Conservation (phyloP, 2,329 filamentous ascomycete genomes). For the Leptographium galeiforme region DNA sequence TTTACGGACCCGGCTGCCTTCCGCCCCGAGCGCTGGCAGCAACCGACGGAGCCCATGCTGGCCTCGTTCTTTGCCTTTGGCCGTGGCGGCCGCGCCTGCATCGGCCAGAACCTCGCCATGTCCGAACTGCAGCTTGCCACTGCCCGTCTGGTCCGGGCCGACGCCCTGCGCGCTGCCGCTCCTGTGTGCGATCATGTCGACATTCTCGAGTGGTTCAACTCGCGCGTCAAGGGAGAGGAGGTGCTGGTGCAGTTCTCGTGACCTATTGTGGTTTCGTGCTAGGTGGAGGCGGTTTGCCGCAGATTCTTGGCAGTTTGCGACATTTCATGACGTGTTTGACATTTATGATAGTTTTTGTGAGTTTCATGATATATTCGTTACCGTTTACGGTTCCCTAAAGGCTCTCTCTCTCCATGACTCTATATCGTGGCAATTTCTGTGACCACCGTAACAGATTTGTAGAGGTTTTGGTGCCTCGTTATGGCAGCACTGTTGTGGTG, state of each 20-base stretch:
- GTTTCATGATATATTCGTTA: too few relatives aligned
- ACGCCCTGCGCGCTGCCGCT: background rate
- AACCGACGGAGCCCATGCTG: conserved; percentile 5
- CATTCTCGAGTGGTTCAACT: conserved; percentile 8
- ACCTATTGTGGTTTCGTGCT: background rate
- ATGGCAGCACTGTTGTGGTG: too few relatives aligned
- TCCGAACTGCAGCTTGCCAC: conserved; percentile 7
- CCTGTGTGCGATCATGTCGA: background rate
- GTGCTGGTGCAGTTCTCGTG: conserved; percentile 2
- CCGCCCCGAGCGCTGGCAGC: conserved; percentile 12
- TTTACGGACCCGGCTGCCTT: conserved; percentile 11
- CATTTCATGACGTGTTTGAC: too few relatives aligned
- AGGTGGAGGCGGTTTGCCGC: too few relatives aligned
- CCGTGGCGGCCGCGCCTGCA: conserved; percentile 12
- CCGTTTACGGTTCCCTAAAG: too few relatives aligned
- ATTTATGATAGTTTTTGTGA: too few relatives aligned
- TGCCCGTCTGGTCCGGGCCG: background rate
- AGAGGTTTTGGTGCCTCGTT: too few relatives aligned
- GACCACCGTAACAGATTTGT: too few relatives aligned
- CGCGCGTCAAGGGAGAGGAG: conserved; percentile 4
- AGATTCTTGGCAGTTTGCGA: too few relatives aligned
- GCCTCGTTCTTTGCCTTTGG: conserved; percentile 12
- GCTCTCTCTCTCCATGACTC: too few relatives aligned
- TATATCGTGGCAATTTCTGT: too few relatives aligned
- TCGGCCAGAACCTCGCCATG: conserved; percentile 11